Base-by-base conservation (phyloP, 495 filamentous ascomycete genomes). In the Xylaria castorea region DNA sequence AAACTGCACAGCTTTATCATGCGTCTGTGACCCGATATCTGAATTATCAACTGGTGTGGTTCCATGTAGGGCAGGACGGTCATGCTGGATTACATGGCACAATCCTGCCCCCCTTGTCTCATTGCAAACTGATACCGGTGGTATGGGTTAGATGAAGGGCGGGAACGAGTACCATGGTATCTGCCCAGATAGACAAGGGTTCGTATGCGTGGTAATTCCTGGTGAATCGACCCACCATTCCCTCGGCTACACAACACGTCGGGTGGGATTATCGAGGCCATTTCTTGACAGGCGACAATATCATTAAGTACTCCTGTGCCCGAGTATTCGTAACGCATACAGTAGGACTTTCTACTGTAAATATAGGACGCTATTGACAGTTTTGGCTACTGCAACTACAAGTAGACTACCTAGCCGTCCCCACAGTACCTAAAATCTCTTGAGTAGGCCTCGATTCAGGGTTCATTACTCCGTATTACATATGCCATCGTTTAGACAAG, bases 61-160 rank as follows among this genome's bases (percentile, higher is more conserved):
- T 25, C 22, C 58, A 61, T n/a, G 32, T 61, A 22, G 34, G 58
- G 8, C 32, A 36, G 58, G 58, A 38, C 58, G 18, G 20, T 30
- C 27, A 18, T 57, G 58, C 58, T n/a, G 20, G 12, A 32, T 38
- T 38, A 38, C 58, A 18, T 9, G 30, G 25, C 32, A n/a, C 4
- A 22, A 38, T 38, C 8, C 58, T 38, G 1, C n/a, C 30, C 58
- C 58, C 58, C 58, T 38, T 44, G 61, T 32, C 36, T 30, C 11
- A 44, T 44, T 64, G 61, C 58, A 18, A 38, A 40, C 46, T 53
- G 44, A 53, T 51, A 48, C 64, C 64, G 63, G 63, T 32, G 7
- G 63, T 50, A 50, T 67, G 64, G 64, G 32, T 51, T 34, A 9
- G 48, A 53, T 51, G 30, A 30, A 14, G 40, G 32, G n/a, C 22